Evolutionary conservation across 306 rosid species (phyloP).

Genomic region (Malus orientalis): DNA sequence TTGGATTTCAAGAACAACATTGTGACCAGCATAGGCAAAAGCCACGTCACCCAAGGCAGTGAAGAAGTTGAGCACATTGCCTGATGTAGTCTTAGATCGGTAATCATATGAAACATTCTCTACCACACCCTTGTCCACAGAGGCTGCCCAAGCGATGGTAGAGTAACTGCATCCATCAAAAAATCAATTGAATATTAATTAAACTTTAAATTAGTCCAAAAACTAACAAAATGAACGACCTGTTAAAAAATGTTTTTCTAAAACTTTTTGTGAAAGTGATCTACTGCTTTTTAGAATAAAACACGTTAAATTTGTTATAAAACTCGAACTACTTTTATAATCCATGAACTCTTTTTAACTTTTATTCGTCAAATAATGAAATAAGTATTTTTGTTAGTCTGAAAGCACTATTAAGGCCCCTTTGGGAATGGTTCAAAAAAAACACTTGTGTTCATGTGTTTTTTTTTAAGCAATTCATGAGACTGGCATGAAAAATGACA

Average conservation of each 20-base stretch:
- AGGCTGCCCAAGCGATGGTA: slow-evolving; percentile 79
- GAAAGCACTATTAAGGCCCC: no score
- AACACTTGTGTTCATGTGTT: no score
- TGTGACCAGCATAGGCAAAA: slow-evolving; percentile 95
- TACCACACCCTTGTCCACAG: slow-evolving; percentile 53
- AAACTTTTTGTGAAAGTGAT: no score
- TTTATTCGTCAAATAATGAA: no score
- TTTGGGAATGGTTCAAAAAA: no score
- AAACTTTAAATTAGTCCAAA: neutral
- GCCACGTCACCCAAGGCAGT: slow-evolving; percentile 72
- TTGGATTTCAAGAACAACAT: slow-evolving; percentile 88
- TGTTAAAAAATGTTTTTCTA: neutral
- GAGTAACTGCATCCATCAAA: slow-evolving; percentile 53
- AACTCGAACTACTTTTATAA: no score
- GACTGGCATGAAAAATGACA: no score
- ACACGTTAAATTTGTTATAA: no score
- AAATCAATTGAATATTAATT: neutral
- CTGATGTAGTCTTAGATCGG: slow-evolving; percentile 34
- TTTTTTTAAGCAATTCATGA: no score
- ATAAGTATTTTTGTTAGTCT: no score
- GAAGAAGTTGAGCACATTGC: slow-evolving; percentile 54
- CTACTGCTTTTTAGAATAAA: no score
- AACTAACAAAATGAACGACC: neutral
- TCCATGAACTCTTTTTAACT: no score
- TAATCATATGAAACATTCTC: slow-evolving; percentile 48